phyloP scores from a whole-genome alignment of 2,329 filamentous ascomycete genomes.

The Colletotrichum lini region DNA sequence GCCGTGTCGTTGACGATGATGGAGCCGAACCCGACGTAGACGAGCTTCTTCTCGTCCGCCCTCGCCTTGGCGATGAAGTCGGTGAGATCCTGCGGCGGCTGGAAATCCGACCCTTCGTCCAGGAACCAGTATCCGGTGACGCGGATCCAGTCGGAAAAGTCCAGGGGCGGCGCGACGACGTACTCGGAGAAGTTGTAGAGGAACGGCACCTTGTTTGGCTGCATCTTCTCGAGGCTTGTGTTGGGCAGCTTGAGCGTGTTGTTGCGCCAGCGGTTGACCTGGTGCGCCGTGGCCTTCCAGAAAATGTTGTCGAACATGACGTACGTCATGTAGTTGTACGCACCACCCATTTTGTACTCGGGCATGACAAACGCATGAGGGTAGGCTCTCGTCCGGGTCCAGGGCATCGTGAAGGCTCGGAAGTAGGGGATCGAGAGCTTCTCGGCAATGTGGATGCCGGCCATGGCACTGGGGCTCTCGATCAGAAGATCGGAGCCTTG shows the following conservation, averaged over 20 bases:
- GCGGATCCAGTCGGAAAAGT: conserved; percentile 97
- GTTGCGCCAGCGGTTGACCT: conserved; percentile 94
- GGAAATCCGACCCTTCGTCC: conserved; percentile 79
- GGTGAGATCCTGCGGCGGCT: conserved; percentile 80
- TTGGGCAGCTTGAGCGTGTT: conserved; percentile 82
- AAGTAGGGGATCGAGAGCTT: conserved; percentile 95
- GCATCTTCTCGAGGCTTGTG: conserved; percentile 90
- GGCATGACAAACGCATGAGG: conserved; percentile 96
- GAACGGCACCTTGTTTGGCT: conserved; percentile 97
- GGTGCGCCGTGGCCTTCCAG: conserved; percentile 92
- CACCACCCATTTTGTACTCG: conserved; percentile 93
- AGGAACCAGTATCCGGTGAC: conserved; percentile 99
- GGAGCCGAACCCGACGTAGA: conserved; percentile 97
- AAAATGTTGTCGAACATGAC: conserved; percentile 97
- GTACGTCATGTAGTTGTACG: conserved; percentile 96
- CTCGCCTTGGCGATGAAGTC: conserved; percentile 89
- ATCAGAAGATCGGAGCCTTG: conserved; percentile 91
- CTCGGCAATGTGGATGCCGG: conserved; percentile 96
- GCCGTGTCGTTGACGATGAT: conserved; percentile 93
- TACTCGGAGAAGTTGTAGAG: conserved; percentile 96
- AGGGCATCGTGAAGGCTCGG: conserved; percentile 98
- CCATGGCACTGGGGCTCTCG: conserved; percentile 97
- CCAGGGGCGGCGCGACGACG: conserved; percentile 93
- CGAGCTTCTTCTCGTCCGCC: conserved; percentile 87
- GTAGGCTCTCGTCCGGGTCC: conserved; percentile 95